Evolutionary conservation across 2,329 filamentous ascomycete species (phyloP).

Genomic region (Xylariaceae sp.): DNA sequence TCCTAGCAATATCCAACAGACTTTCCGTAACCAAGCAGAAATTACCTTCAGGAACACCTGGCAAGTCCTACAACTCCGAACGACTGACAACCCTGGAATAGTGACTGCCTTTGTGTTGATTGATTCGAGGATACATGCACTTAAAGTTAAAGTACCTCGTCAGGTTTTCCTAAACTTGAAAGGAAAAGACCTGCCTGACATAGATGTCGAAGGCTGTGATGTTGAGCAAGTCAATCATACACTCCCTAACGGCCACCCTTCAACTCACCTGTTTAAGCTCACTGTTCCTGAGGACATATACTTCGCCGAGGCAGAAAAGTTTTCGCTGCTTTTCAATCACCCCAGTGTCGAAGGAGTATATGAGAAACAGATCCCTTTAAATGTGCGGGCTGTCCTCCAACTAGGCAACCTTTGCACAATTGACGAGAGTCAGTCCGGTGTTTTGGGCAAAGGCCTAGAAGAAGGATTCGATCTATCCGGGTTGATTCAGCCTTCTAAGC

Average conservation of each 20-base stretch:
- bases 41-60: conserved; percentile 85
- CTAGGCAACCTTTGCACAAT: conserved; percentile 90
- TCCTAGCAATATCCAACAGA: conserved; percentile 59
- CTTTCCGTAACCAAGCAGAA: conserved; percentile 89
- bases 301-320: conserved; percentile 75
- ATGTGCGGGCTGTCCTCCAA: conserved; percentile 79
- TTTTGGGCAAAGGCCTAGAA: conserved; percentile 86
- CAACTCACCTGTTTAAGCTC: conserved; percentile 89
- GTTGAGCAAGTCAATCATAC: conserved; percentile 93
- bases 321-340: conserved; percentile 80
- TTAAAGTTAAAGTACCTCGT: conserved; percentile 85
- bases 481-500: conserved; percentile 62
- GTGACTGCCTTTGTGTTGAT: conserved; percentile 88
- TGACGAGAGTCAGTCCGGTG: conserved; percentile 82
- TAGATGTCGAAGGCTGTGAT: conserved; percentile 77
- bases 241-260: conserved; percentile 89
- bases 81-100: conserved; percentile 78
- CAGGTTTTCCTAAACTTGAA: conserved; percentile 91
- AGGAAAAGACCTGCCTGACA: conserved; percentile 77
- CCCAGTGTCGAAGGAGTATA: conserved; percentile 96
- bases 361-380: conserved; percentile 84
- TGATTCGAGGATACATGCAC: conserved; percentile 79
- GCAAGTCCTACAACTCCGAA: conserved; percentile 84
- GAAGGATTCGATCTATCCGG: conserved; percentile 84
- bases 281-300: conserved; percentile 85